Base-by-base conservation (phyloP, 768 basidiomycete species). In the Cyathus striatus region DNA sequence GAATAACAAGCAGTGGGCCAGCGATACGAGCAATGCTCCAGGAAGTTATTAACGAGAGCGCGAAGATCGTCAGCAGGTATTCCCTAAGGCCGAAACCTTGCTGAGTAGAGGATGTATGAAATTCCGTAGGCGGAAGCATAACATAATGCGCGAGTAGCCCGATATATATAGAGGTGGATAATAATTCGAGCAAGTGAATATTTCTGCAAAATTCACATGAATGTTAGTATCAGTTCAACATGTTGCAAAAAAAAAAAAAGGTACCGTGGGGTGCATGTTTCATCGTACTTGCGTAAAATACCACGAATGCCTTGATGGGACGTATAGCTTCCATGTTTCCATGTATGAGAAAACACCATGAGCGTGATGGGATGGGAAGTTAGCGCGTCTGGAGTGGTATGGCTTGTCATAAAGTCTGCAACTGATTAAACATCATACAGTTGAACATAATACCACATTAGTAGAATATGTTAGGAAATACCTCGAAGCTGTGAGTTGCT, bases 221-320 rank as follows among this genome's bases (percentile, higher is more conserved):
- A 16, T 2, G n/a, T n/a, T n/a, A n/a, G n/a, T n/a, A n/a, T n/a
- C n/a, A n/a, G n/a, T n/a, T n/a, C n/a, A n/a, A n/a, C n/a, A n/a
- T n/a, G n/a, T n/a, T n/a, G n/a, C n/a, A 27, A 17, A 20, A 35
- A 6, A 14, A 17, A 22, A 40, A 20, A 22, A 22, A 46, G 64
- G 50, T 40, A 78, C 78, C 75, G 60, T 16, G 78, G 78, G 10
- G 73, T 73, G 36, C 63, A 61, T 16, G 66, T 42, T n/a, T 55
- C 51, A 43, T 73, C 69, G 33, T 70, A 63, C 42, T 46, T 32
- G 53, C 24, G 35, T 23, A 18, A 42, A 25, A 27, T 35, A 21
- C 33, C 43, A 14, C 20, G 43, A 18, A 40, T 35, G 38, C 18
- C 23, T 38, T 5, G 36, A 16, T 22, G 17, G 36, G 32, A 27